Base-by-base conservation (phyloP, 768 basidiomycete genomes). In the Amanita polypyramis region DNA sequence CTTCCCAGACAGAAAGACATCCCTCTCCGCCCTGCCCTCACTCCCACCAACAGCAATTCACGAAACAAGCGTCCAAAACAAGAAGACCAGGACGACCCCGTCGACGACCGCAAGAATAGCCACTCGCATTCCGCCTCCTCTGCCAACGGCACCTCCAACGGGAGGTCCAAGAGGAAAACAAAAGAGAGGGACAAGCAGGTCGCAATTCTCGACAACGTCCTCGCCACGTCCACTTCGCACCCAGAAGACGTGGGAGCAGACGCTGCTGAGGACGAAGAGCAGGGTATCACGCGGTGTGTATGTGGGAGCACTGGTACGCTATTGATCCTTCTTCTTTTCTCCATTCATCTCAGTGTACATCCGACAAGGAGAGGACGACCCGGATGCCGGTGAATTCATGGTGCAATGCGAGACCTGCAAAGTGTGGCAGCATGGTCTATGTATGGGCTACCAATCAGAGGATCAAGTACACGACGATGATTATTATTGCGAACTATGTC, bases 381-480 rank as follows among this genome's bases (percentile, higher is more conserved):
- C 79, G 45, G 82, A 85, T 61, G 89, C 87, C 44, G 89, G 91
- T 41, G 93, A 91, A 62, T 89, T 95, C 69, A 96, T 97, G 90
- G 91, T 97, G 43, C 87, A 92, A 63, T 99, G 95, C 67, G 95
- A 98, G 67, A 82, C 74, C 37, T 99, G 95, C 71, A 88, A 93
- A 59, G 90, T 89, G 47, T 99, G 95, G 95, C 95, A 99, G 66
- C 95, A 99, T 62, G 93, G 93, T 2, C 74, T 82, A 8, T 99
- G 96, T 68, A 91, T 99, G 80, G 95, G 93, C 35, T 88, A 87
- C 63, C 81, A 87, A 55, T 77, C 78, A 29, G 82, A 85, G 59
- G 80, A 80, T 57, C 74, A 79, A 56, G 74, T 85, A 36, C 80
- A 77, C 59, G 74, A 77, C 61, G 78, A 77, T 54, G 84, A 91